Evolutionary conservation across 345 rosid genomes (phyloP).

Genomic region (Sonneratia alba): DNA sequence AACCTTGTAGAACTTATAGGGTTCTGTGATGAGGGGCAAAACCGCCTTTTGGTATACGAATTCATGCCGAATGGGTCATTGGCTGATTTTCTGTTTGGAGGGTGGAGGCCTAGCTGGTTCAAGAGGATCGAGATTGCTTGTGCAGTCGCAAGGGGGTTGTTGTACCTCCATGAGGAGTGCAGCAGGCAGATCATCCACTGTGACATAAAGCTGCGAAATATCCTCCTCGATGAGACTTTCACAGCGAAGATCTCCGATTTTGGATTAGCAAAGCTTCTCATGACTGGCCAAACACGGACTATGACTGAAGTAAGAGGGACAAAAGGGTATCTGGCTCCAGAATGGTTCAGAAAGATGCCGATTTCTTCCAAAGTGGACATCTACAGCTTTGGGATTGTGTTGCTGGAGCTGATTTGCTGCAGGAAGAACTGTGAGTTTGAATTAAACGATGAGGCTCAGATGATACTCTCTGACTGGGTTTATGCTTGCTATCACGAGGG

Average conservation of each 20-base stretch:
- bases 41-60: conserved; percentile 27
- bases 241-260: conserved; percentile 23
- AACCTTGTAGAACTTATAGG: conserved; percentile 30
- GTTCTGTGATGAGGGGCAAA: conserved; percentile 23
- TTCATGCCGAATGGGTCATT: conserved; percentile 23
- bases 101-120: conserved; percentile 17
- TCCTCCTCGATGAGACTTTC: conserved; percentile 19
- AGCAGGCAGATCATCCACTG: conserved; percentile 27
- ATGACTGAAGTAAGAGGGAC: conserved; percentile 26
- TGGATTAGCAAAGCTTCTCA: conserved; percentile 29
- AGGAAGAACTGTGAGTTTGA: conserved; percentile 14
- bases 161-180: conserved; percentile 30
- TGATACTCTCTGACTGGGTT: conserved; percentile 34
- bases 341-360: conserved; percentile 34
- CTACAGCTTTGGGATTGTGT: conserved; percentile 30
- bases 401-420: conserved; percentile 30
- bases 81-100: conserved; percentile 15
- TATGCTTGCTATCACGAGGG: conserved; percentile 28
- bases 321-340: conserved; percentile 32
- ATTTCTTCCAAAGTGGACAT: conserved; percentile 33
- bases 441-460: conserved; percentile 4
- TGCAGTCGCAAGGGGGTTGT: conserved; percentile 22
- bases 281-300: conserved; percentile 17
- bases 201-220: conserved; percentile 31
- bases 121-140: conserved; percentile 20